A percentile compares a stretch with the other conserved stretches of the same genome.
Conservation (phyloP, 2,329 filamentous ascomycete species). For the Macrophomina pseudophaseolina region DNA sequence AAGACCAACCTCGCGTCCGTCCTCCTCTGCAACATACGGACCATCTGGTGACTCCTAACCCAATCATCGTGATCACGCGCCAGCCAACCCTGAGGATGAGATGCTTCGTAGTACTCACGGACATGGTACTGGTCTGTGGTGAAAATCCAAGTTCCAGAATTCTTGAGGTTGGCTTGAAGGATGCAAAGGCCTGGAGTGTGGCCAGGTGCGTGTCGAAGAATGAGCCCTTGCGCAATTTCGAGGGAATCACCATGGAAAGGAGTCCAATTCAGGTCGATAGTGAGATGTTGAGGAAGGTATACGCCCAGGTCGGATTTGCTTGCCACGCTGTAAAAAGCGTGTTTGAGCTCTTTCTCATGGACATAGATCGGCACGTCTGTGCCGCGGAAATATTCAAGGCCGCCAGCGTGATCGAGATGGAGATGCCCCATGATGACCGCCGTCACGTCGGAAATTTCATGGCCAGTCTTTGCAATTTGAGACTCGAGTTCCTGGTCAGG, state of each 20-base stretch:
- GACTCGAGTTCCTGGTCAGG: conserved; percentile 33
- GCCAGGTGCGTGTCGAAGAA: conserved; percentile 42
- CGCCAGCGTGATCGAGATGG: conserved; percentile 45
- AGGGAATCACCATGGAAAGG: conserved; percentile 40
- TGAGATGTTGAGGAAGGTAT: conserved; percentile 44
- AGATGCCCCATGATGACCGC: conserved; percentile 46
- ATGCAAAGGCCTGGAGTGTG: conserved; percentile 44
- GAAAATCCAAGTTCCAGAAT: conserved; percentile 44
- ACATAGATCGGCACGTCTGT: conserved; percentile 44
- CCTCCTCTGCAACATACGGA: conserved; percentile 36
- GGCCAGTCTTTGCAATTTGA: conserved; percentile 38
- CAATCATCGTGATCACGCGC: conserved; percentile 44
- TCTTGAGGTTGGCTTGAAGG: conserved; percentile 44
- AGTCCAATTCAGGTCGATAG: conserved; percentile 45
- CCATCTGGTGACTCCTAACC: conserved; percentile 41
- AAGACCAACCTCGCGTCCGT: conserved; percentile 37
- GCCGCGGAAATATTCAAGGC: conserved; percentile 41
- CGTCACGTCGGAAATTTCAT: conserved; percentile 40
- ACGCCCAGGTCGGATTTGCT: conserved; percentile 41
- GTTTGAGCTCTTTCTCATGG: conserved; percentile 45
- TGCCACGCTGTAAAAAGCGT: conserved; percentile 45
- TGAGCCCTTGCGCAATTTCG: conserved; percentile 42
- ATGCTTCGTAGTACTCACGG: conserved; percentile 41
- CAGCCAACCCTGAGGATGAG: conserved; percentile 45
- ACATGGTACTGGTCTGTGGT: conserved; percentile 47